A percentile compares a stretch with the other conserved stretches of the same genome.
Conservation (phyloP, 2,329 filamentous ascomycete genomes). For the Cercospora canescens region DNA sequence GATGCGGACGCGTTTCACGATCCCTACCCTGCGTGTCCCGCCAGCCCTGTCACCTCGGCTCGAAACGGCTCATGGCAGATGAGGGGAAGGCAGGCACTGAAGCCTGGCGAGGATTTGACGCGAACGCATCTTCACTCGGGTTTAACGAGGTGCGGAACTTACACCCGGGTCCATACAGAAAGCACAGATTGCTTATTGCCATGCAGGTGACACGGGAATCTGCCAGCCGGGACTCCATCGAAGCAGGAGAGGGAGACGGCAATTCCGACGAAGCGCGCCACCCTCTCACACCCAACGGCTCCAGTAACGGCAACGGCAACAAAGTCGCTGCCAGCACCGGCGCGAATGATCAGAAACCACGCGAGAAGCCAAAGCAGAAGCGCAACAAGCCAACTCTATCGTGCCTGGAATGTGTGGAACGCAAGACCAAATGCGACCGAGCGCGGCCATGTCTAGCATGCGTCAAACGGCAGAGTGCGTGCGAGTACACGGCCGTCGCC, state of each 20-base stretch:
- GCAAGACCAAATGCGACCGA: slow-evolving; percentile 83
- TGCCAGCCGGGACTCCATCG: background rate
- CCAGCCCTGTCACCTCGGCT: background rate
- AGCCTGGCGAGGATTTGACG: background rate
- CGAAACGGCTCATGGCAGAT: background rate
- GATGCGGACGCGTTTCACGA: background rate
- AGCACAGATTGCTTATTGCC: slow-evolving; percentile 1
- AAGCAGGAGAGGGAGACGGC: background rate
- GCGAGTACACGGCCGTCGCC: slow-evolving; percentile 73
- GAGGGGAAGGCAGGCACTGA: background rate
- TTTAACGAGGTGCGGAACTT: background rate
- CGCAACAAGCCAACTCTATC: slow-evolving; percentile 81
- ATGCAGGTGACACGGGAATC: slow-evolving; percentile 1
- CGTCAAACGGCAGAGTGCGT: slow-evolving; percentile 74
- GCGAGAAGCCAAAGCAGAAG: slow-evolving; percentile 62
- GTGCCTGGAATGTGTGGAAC: slow-evolving; percentile 76
- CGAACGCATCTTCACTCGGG: slow-evolving; percentile 2
- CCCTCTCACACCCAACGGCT: slow-evolving; percentile 72
- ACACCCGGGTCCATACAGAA: slow-evolving; percentile 4
- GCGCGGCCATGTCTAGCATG: slow-evolving; percentile 63
- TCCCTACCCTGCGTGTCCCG: background rate
- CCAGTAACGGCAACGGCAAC: slow-evolving; percentile 37
- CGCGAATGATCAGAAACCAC: background rate
- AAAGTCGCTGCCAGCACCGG: background rate
- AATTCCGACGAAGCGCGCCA: slow-evolving; percentile 57